Percentiles rank a stretch among this genome's conserved stretches.
Evolutionary conservation across 2,329 filamentous ascomycete species (phyloP).

Genomic region (Colletotrichum eremochloae): DNA sequence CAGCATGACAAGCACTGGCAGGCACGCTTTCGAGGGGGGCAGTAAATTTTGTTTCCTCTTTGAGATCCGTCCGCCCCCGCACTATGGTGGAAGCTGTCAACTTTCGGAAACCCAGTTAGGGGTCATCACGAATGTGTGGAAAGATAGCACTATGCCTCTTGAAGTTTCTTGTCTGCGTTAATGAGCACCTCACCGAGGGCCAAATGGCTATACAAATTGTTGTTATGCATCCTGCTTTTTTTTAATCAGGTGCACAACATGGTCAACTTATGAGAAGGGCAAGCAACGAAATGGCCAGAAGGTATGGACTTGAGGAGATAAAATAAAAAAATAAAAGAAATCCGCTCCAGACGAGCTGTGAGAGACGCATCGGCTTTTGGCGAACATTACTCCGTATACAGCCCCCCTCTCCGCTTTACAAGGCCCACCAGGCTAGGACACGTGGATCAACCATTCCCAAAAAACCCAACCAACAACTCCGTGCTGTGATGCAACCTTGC

Average conservation of each 20-base stretch:
- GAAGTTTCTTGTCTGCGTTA: conserved; percentile 53
- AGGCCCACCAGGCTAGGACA: conserved; percentile 3
- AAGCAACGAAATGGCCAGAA: not conserved
- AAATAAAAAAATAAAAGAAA: not conserved
- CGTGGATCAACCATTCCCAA: conserved; percentile 18
- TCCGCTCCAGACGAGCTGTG: conserved; percentile 23
- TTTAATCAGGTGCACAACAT: conserved; percentile 52
- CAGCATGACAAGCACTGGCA: not conserved
- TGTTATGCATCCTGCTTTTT: conserved; percentile 52
- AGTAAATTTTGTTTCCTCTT: not conserved
- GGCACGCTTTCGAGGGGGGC: not conserved
- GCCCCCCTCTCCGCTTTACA: not conserved
- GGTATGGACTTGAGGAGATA: not conserved
- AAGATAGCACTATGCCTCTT: conserved; percentile 53
- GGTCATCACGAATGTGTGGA: conserved; percentile 55
- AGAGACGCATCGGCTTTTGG: not conserved
- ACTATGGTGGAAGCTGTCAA: not conserved
- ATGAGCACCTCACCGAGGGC: conserved; percentile 54
- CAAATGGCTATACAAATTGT: conserved; percentile 53
- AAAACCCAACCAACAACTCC: conserved; percentile 14
- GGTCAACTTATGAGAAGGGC: conserved; percentile 44
- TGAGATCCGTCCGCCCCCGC: not conserved
- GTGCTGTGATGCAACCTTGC: conserved; percentile 23
- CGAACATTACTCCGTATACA: not conserved
- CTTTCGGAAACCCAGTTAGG: conserved; percentile 45